Percentiles rank a stretch among this genome's conserved stretches.
Evolutionary conservation across 257 asterid species (phyloP).

Genomic region (Pogostemon cablin): DNA sequence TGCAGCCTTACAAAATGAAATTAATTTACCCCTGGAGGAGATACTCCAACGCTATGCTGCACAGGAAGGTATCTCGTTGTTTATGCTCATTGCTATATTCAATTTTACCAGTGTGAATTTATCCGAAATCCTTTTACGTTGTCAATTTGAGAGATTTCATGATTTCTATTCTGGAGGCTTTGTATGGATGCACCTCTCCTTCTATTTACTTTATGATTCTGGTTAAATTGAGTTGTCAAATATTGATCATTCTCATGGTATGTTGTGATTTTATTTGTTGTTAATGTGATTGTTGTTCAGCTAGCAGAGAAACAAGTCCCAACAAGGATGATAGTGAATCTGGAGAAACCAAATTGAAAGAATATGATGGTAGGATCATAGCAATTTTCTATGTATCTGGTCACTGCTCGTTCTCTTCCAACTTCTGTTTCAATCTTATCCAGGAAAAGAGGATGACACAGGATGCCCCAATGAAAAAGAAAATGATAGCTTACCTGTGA

Average conservation of each 20-base stretch:
- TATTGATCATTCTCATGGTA: conserved; percentile 24
- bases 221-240: conserved; percentile 25
- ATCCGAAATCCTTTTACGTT: conserved; percentile 14
- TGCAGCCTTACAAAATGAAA: conserved; percentile 79
- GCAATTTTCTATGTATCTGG: conserved; percentile 15
- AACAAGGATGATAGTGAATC: conserved; percentile 42
- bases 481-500: conserved; percentile 48
- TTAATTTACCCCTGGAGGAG: conserved; percentile 86
- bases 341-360: conserved; percentile 39
- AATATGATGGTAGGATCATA: conserved; percentile 46
- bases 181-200: neutral
- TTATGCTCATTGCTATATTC: conserved; percentile 16
- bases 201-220: neutral
- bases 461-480: conserved; percentile 38
- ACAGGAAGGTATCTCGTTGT: conserved; percentile 59
- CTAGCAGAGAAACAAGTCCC: conserved; percentile 50
- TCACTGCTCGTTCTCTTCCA: conserved; percentile 22
- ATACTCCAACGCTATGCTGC: conserved; percentile 75
- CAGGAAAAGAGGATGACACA: conserved; percentile 55
- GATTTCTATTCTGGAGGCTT: conserved; percentile 13
- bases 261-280: conserved; percentile 33
- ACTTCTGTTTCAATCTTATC: conserved; percentile 30
- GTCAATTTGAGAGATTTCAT: conserved; percentile 27
- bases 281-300: conserved; percentile 52
- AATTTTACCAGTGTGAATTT: conserved; percentile 5